phyloP scores from a whole-genome alignment of 257 asterid genomes.

The Gardenia jasminoides region DNA sequence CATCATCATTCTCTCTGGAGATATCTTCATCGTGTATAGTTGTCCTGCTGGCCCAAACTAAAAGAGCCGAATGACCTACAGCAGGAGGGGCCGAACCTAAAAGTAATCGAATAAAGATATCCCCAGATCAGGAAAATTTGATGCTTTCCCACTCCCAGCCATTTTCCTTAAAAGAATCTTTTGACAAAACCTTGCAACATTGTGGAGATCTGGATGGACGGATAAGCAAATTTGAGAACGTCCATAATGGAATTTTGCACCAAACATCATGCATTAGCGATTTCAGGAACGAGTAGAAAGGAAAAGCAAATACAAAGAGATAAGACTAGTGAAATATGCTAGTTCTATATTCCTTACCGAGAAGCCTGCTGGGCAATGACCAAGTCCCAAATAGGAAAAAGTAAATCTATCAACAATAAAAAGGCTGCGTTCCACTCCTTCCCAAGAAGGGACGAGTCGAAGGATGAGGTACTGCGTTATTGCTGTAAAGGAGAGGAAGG shows the following conservation, averaged over 20 bases:
- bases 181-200: constrained; percentile 3
- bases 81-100: not conserved
- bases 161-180: constrained; percentile 11
- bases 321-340: not conserved
- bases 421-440: constrained; percentile 21
- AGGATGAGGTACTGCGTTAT: constrained; percentile 20
- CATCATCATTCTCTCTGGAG: not conserved
- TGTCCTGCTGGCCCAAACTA: constrained; percentile 1
- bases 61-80: constrained; percentile 8
- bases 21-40: not conserved
- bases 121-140: not conserved
- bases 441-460: constrained; percentile 31
- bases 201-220: not conserved
- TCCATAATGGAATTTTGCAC: not conserved
- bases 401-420: constrained; percentile 2
- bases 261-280: not conserved
- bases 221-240: not conserved
- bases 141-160: constrained; percentile 22
- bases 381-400: constrained; percentile 6
- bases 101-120: constrained; percentile 2
- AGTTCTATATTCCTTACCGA: not conserved
- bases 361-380: constrained; percentile 3
- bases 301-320: not conserved
- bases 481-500: not conserved
- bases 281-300: not conserved